Percentiles rank a stretch among this genome's conserved stretches.
Conservation (phyloP, 1,284 basidiomycete species). For the Sporisorium exsertum region DNA sequence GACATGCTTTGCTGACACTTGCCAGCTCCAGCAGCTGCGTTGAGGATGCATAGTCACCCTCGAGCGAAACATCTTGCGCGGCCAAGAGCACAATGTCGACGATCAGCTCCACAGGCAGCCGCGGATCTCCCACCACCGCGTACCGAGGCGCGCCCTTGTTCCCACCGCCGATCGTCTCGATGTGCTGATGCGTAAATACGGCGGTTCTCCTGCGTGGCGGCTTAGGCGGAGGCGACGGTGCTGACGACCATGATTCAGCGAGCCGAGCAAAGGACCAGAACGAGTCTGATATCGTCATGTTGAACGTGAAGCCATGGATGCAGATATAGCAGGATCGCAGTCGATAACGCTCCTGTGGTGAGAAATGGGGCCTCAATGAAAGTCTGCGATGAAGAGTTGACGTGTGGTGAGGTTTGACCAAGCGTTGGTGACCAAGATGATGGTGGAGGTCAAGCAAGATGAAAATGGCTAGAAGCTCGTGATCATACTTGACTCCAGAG, state of each 20-base stretch:
- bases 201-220: constrained; percentile 21
- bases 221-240: constrained; percentile 3
- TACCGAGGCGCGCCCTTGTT: neutral
- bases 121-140: constrained; percentile 3
- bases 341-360: constrained; percentile 10
- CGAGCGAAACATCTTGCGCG: constrained; percentile 8
- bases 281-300: constrained; percentile 34
- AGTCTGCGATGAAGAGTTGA: neutral
- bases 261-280: constrained; percentile 32
- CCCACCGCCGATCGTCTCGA: constrained; percentile 46
- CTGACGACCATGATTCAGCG: constrained; percentile 13
- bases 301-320: constrained; percentile 10
- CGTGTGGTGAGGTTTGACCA: neutral
- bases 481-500: constrained; percentile 17
- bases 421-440: constrained; percentile 9
- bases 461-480: constrained; percentile 3
- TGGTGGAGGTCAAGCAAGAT: constrained; percentile 14
- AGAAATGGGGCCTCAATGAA: neutral
- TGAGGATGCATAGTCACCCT: neutral
- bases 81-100: constrained; percentile 30
- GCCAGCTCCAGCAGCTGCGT: constrained; percentile 24
- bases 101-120: constrained; percentile 35
- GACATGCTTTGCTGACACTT: constrained; percentile 21
- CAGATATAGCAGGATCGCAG: constrained; percentile 4
- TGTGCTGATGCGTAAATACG: constrained; percentile 32